Evolutionary conservation across 164 flowering plant genomes (phyloP), one percentile per base, ranked within the genome.

Genomic region (Magnolia sinica): DNA sequence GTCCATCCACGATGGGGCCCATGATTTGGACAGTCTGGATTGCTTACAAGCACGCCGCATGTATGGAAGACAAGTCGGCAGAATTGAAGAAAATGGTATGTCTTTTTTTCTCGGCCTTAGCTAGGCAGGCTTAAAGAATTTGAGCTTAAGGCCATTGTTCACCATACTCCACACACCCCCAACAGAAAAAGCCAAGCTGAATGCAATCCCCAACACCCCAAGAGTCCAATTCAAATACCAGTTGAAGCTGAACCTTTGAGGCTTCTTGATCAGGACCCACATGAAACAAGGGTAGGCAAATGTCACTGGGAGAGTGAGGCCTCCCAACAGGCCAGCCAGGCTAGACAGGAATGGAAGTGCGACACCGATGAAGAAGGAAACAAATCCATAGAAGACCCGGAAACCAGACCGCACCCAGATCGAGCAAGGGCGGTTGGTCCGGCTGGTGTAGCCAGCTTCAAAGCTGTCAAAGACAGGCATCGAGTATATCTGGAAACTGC

Each of bases 231-330:
- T 83, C 83, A 94, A 89, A 71, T 94, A 96, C 99, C 99, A 96
- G 69, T 81, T 91, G 82, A 92, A 91, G 86, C 92, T 92, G 85
- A 78, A 90, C 76, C 86, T 94, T 2, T 85, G 66, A 5, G 99
- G 99, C 82, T 85, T 90, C 74, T 94, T 94, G 14, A 96, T 90
- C 50, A 91, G 91, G 63, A 88, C 96, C 99, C 99, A 96, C 98
- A 96, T 94, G 91, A 96, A 96, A 87, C 99, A 96, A 70, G 99
- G 99, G 78, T 96, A 96, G 5, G 99, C 99, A 77, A 96, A 96
- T 16, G 99, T 96, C 76, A 96, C 97, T 0, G 98, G 99, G 31
- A 96, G 94, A 22, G 99, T 92, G 11, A 96, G 93, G 27, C 99
- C 99, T 64, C 99, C 98, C 51, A 94, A 61, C 24, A 96, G 82